A percentile compares a stretch with the other conserved stretches of the same genome.
Evolutionary conservation across 192 early-diverging fungal species (phyloP).

Genomic region (Dissophora ornata): DNA sequence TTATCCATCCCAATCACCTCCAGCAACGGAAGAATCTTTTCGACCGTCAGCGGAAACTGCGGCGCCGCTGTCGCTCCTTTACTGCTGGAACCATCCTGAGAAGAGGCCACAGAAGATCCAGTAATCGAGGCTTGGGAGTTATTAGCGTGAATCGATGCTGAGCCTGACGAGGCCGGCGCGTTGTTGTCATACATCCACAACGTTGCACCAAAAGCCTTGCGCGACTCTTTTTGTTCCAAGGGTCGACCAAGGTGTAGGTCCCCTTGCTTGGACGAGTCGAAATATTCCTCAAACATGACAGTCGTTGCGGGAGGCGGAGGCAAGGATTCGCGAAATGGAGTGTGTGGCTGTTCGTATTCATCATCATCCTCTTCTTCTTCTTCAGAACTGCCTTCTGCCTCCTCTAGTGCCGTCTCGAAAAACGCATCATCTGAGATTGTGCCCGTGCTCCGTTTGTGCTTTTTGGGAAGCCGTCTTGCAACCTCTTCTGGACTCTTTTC

Average conservation of each 20-base stretch:
- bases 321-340: slow-evolving; percentile 22
- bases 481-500: too few species aligned
- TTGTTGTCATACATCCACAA: slow-evolving; percentile 56
- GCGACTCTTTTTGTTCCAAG: slow-evolving; percentile 44
- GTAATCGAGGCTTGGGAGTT: slow-evolving; percentile 1
- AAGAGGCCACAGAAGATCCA: neutral
- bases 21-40: slow-evolving; percentile 45
- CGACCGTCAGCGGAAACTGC: slow-evolving; percentile 49
- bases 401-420: slow-evolving; percentile 38
- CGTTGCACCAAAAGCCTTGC: slow-evolving; percentile 43
- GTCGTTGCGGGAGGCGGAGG: slow-evolving; percentile 28
- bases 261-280: slow-evolving; percentile 25
- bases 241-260: slow-evolving; percentile 50
- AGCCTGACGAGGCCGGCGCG: neutral
- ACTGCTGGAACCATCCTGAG: neutral
- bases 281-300: slow-evolving; percentile 48
- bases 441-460: slow-evolving; percentile 38
- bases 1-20: slow-evolving; percentile 54
- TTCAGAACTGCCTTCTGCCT: slow-evolving; percentile 18
- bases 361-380: slow-evolving; percentile 16
- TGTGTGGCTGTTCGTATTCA: neutral
- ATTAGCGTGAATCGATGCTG: slow-evolving; percentile 10
- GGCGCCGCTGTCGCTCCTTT: slow-evolving; percentile 2
- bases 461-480: slow-evolving; percentile 24
- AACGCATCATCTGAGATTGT: slow-evolving; percentile 52